Evolutionary conservation across 164 flowering plant genomes (phyloP), one percentile per base, ranked within the genome.

Genomic region (Hamamelis virginiana): DNA sequence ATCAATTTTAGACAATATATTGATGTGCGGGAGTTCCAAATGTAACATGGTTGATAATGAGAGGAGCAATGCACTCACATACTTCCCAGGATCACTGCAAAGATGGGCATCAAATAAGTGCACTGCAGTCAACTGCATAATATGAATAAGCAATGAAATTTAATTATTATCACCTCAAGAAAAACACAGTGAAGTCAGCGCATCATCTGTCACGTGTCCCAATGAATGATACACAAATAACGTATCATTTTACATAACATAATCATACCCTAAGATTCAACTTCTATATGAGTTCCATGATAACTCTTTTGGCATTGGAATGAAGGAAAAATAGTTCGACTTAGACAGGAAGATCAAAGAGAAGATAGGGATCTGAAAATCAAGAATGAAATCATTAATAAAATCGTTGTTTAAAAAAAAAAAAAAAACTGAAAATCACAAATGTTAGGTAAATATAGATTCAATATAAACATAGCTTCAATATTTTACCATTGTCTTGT

Each of bases 301-400:
- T 86, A 65, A 85, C 88, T 8, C 65, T 83, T 80, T 88, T 94
- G 64, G 94, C 97, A 88, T 84, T 89, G 57, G 86, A 78, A 78
- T 92, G 98, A 72, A 94, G 92, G 77, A 87, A 89, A 82, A 94
- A 94, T 59, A 94, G 74, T 67, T 94, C 97, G 67, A 94, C 97
- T 80, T 94, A 97, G 66, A 95, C 96, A 67, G 98, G 98, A 76
- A 92, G 91, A 82, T 94, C 98, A 79, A 94, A 94, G 22, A 94
- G 92, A 71, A 94, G 81, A 74, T 94, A 94, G 80, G 89, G 96
- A 83, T 94, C 98, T 94, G 94, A 84, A 82, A n/a, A n/a, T n/a
- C n/a, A n/a, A n/a, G n/a, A n/a, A n/a, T n/a, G n/a, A n/a, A n/a
- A n/a, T n/a, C n/a, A n/a, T n/a, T n/a, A n/a, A n/a, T n/a, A n/a